Evolutionary conservation across 257 asterid genomes (phyloP), one percentile per base, ranked within the genome.

Genomic region (Eucommia ulmoides): DNA sequence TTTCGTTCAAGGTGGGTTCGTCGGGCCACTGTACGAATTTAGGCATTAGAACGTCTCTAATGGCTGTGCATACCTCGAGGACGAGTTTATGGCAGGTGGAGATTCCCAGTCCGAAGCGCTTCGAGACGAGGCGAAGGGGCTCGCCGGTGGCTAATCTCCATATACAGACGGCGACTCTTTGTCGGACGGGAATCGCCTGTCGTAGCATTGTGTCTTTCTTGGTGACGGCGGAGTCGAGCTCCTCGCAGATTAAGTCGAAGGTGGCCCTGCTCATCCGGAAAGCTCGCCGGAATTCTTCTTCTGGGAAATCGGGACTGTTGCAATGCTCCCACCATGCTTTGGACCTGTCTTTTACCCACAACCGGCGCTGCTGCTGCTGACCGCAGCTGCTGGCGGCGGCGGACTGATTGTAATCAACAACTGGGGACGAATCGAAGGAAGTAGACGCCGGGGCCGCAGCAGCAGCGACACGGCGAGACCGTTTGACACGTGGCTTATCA

Each of bases 121-220:
- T 72, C 2, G 97, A 81, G 0, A 88, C 95, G 22, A 82, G 93
- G 0, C 97, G 95, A 20, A 88, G 93, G 5, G 97, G 87, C 29
- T 77, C 95, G 0, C 97, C 97, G 8, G 97, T 88, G 55, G 94
- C 93, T 25, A 88, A 62, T 20, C 95, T 42, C 93, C 93, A 88
- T 3, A 88, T 24, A 38, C 97, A 88, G 1, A 84, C 97, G 0
- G 95, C 97, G 7, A 88, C 95, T 5, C 97, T 79, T 58, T 84
- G 94, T 2, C 77, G 81, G 17, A 88, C 94, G 12, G 97, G 38
- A 12, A 29, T 29, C 12, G 38, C 38, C 12, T 6, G 6, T 12
- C 38, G 38, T 12, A 29, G 12, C 38, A 29, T 29, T 29, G 38
- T 29, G 12, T 29, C 38, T 29, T 29, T 29, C 38, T 29, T 29